These are phyloP conservation scores for Periglandula ipomoeae DNA, from an alignment of 2,329 filamentous ascomycete genomes.

Conservation along the genomic window DNA sequence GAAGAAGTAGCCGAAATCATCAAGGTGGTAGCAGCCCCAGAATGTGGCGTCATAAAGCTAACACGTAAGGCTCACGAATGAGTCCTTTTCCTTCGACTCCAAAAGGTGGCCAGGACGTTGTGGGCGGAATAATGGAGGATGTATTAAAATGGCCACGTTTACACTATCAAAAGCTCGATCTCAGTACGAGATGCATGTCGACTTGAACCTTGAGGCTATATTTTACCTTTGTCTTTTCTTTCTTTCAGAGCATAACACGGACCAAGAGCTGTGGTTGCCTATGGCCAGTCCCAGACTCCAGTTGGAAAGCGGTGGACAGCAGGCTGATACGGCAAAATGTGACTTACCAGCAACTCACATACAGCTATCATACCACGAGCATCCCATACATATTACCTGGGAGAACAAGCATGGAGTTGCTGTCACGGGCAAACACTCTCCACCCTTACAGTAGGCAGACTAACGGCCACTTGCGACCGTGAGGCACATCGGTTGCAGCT, in stretches of 20 bases:
- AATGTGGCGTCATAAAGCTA: background rate
- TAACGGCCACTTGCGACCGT: background rate
- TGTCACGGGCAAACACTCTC: background rate
- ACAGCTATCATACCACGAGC: background rate
- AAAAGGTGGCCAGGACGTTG: background rate
- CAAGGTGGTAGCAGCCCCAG: background rate
- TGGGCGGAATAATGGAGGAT: background rate
- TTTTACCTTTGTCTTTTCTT: background rate
- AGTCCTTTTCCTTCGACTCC: background rate
- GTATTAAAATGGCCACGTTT: background rate
- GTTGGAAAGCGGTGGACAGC: too few relatives aligned
- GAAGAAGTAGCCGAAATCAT: conserved; percentile 7
- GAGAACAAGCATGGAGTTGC: background rate
- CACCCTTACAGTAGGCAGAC: background rate
- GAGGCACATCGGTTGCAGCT: background rate
- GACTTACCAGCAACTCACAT: too few relatives aligned
- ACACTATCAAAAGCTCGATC: background rate
- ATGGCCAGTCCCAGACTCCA: too few relatives aligned
- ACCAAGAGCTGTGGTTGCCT: too few relatives aligned
- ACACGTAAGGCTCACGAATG: background rate
- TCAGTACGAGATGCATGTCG: background rate
- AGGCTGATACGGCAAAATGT: too few relatives aligned
- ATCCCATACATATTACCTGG: background rate
- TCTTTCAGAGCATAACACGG: too few relatives aligned
- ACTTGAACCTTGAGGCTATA: background rate